Evolutionary conservation across 2,329 filamentous ascomycete genomes (phyloP).

Genomic region (Hortaea werneckii): DNA sequence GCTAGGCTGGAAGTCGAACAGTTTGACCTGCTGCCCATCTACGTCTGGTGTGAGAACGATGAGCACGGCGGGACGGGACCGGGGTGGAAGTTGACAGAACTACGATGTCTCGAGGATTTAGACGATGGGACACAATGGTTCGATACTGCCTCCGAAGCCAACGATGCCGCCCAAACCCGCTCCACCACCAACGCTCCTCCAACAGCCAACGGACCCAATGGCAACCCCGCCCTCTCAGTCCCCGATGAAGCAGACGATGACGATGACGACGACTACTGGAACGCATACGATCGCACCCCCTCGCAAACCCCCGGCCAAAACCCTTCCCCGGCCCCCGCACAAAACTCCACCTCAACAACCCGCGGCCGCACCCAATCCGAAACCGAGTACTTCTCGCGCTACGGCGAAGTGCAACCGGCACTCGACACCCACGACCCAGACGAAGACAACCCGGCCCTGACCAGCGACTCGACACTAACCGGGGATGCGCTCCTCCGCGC

Average conservation of each 20-base stretch:
- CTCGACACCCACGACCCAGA: constrained; percentile 76
- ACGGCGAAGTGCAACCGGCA: constrained; percentile 67
- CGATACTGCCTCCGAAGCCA: constrained; percentile 49
- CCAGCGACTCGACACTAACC: constrained; percentile 43
- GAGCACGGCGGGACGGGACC: constrained; percentile 44
- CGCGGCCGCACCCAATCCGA: constrained; percentile 18
- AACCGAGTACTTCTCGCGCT: constrained; percentile 57
- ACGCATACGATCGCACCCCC: constrained; percentile 63
- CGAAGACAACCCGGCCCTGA: constrained; percentile 44
- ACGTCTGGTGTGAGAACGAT: constrained; percentile 61
- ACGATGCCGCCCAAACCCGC: constrained; percentile 30
- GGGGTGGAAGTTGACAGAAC: constrained; percentile 64
- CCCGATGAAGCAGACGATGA: constrained; percentile 37
- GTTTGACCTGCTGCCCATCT: constrained; percentile 53
- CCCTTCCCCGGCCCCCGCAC: constrained; percentile 50
- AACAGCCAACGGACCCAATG: constrained; percentile 8
- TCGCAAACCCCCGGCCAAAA: constrained; percentile 53
- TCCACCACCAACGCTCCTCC: constrained; percentile 6
- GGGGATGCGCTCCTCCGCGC: constrained; percentile 36
- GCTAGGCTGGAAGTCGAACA: constrained; percentile 52
- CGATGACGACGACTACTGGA: constrained; percentile 73
- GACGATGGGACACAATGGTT: constrained; percentile 50
- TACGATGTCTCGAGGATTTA: constrained; percentile 47
- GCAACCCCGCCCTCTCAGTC: constrained; percentile 9
- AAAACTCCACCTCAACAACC: constrained; percentile 18